Evolutionary conservation across 768 basidiomycete genomes (phyloP).

Genomic region (Leccinum barrowsii): DNA sequence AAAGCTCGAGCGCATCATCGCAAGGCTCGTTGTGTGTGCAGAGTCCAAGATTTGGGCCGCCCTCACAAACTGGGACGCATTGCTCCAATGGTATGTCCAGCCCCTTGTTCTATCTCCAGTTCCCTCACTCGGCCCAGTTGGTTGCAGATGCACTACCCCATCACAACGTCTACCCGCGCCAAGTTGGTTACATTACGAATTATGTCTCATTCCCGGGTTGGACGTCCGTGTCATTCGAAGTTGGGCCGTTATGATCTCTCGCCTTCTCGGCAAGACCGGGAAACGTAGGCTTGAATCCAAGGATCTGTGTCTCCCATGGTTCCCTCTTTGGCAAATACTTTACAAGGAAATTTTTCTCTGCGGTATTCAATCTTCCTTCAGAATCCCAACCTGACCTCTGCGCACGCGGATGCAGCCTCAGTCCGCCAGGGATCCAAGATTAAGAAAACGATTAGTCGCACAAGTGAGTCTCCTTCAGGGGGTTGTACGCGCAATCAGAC

Average conservation of each 20-base stretch:
- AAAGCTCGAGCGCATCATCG: slow-evolving; percentile 65
- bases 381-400: slow-evolving; percentile 62
- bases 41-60: slow-evolving; percentile 72
- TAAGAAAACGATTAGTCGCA: slow-evolving; percentile 66
- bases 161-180: slow-evolving; percentile 63
- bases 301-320: slow-evolving; percentile 72
- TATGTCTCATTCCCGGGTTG: slow-evolving; percentile 73
- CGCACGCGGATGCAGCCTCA: slow-evolving; percentile 65
- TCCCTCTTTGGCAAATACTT: slow-evolving; percentile 69
- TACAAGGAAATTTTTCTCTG: slow-evolving; percentile 66
- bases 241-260: slow-evolving; percentile 78
- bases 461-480: slow-evolving; percentile 37
- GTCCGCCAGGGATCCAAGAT: slow-evolving; percentile 56
- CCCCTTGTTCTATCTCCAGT: not conserved
- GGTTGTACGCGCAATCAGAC: not conserved
- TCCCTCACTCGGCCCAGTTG: slow-evolving; percentile 47
- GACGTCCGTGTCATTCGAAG: slow-evolving; percentile 66
- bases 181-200: slow-evolving; percentile 69
- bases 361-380: slow-evolving; percentile 23
- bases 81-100: slow-evolving; percentile 64
- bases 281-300: slow-evolving; percentile 62
- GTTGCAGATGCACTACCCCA: slow-evolving; percentile 78
- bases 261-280: slow-evolving; percentile 65
- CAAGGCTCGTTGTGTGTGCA: slow-evolving; percentile 66
- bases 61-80: slow-evolving; percentile 74